Evolutionary conservation across 495 filamentous ascomycete genomes (phyloP), one percentile per base, ranked within the genome.

Genomic region (Annulohypoxylon maeteangense): DNA sequence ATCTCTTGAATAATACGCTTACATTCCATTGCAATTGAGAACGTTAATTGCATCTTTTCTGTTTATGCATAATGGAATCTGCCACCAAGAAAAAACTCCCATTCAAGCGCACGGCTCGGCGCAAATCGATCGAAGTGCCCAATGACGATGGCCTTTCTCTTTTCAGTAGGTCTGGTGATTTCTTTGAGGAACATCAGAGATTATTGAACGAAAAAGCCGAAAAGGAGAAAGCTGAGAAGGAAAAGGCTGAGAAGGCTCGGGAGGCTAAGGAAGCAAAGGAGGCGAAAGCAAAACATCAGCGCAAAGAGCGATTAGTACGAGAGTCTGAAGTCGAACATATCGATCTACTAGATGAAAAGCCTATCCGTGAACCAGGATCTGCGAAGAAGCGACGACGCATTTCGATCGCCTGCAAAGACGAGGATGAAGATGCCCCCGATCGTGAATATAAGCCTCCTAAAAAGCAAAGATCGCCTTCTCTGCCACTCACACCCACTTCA

Each of bases 91-190:
- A 83, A 57, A 83, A 84, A 0, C 84, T 93, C 31, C 93, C 93
- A 76, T 93, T 89, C 34, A 90, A 88, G 75, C 88, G 90, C 27
- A 83, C 86, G 0, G 90, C 84, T 78, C 82, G 85, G 40, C 78
- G 75, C n/a, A 85, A 77, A 44, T 80, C 80, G 1, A 68, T 56
- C 36, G 62, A 65, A 14, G 71, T 76, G 16, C 38, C 25, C 44
- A 81, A 83, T 23, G 79, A 79, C 8, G 81, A 87, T 27, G 79
- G 80, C 10, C 68, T 86, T 6, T 85, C 89, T 18, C 86, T 94
- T 45, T 94, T 93, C 73, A 87, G 87, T 34, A 88, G 89, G 27
- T 88, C 89, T 12, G 85, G 86, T 56, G 87, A 91, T 62, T 85
- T 87, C 1, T 92, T 90, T 67, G 85, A 87, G 34, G 89, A 91